Percentiles rank a stretch among this genome's conserved stretches.
These are phyloP conservation scores for Candida chauliodis DNA, from an alignment of 805 yeast species.

Conservation along the genomic window DNA sequence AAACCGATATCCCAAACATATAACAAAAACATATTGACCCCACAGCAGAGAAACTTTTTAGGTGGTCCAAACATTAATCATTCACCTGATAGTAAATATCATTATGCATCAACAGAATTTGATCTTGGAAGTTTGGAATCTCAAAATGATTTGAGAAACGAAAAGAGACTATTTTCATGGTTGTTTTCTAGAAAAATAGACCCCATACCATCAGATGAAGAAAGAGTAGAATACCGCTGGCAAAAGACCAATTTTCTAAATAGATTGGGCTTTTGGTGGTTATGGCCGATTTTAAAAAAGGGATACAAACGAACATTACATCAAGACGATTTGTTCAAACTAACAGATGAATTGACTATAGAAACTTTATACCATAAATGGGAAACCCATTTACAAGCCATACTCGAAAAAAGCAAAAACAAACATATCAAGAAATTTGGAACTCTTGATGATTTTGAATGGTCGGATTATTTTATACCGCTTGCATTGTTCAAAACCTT, in stretches of 20 bases:
- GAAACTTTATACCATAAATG: constrained; percentile 30
- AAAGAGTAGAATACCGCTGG: constrained; percentile 50
- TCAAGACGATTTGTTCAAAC: constrained; percentile 35
- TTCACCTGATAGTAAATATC: neutral
- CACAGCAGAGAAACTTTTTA: neutral
- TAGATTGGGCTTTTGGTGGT: constrained; percentile 38
- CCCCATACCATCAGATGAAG: constrained; percentile 48
- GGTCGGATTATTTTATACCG: constrained; percentile 39
- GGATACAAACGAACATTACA: constrained; percentile 39
- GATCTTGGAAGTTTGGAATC: constrained; percentile 1
- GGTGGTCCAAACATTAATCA: neutral
- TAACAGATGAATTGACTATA: constrained; percentile 35
- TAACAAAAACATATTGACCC: neutral
- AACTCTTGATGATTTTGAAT: constrained; percentile 28
- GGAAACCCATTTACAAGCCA: constrained; percentile 20
- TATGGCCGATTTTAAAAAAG: constrained; percentile 35
- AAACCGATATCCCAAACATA: constrained; percentile 3
- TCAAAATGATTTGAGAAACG: constrained; percentile 36
- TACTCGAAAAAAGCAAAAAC: constrained; percentile 17
- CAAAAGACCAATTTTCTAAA: constrained; percentile 34
- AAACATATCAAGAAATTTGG: constrained; percentile 18
- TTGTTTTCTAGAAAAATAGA: constrained; percentile 49
- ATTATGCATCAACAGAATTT: neutral
- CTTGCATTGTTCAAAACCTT: constrained; percentile 49
- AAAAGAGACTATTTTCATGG: constrained; percentile 50